These are phyloP conservation scores for Aureobasidium subglaciale DNA, from an alignment of 2,329 filamentous ascomycete genomes.

Conservation along the genomic window DNA sequence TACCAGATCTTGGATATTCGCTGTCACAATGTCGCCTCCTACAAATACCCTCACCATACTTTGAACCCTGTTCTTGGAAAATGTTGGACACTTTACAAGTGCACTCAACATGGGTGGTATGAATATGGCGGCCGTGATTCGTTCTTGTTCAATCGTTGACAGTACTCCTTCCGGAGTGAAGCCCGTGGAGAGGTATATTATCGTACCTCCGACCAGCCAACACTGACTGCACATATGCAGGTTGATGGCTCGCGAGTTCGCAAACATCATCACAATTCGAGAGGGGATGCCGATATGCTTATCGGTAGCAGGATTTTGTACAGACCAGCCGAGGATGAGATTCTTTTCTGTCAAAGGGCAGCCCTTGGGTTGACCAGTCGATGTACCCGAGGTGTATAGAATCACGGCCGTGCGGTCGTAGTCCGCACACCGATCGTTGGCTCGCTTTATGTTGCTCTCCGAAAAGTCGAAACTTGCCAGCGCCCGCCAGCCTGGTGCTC, in stretches of 20 bases:
- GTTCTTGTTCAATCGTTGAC: not conserved
- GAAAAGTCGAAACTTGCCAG: not conserved
- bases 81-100: not conserved
- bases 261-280: not conserved
- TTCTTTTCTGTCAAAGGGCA: not conserved
- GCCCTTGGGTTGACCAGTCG: conserved; percentile 8
- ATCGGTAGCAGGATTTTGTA: not conserved
- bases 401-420: not conserved
- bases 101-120: not conserved
- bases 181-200: not conserved
- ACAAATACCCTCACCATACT: not conserved
- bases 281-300: not conserved
- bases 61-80: not conserved
- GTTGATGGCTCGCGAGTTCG: conserved; percentile 4
- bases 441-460: not conserved
- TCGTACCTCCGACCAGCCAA: not conserved
- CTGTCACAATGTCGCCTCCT: not conserved
- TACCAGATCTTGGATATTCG: not conserved
- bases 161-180: not conserved
- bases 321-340: not conserved
- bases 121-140: not conserved
- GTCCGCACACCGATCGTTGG: not conserved
- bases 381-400: not conserved
- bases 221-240: not conserved
- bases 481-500: not conserved